These are phyloP conservation scores for Pelargonium australe DNA, from an alignment of 441 rosid genomes.

Conservation along the genomic window DNA sequence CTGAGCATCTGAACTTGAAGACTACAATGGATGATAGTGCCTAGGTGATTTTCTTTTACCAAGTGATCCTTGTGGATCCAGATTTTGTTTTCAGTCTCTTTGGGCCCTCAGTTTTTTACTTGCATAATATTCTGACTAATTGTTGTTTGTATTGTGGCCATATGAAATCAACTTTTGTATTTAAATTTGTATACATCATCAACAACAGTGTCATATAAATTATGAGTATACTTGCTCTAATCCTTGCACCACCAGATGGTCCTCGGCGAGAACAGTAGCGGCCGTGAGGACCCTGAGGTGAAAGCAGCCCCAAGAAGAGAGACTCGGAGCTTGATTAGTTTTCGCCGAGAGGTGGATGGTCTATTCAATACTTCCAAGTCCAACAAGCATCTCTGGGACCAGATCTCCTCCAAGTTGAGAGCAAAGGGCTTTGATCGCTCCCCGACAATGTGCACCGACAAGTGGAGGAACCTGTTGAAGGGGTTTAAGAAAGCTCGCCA, in stretches of 20 bases:
- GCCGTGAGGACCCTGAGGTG: conserved; percentile 65
- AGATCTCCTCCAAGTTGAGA: conserved; percentile 15
- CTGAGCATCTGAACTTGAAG: conserved; percentile 29
- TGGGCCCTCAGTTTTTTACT: no score
- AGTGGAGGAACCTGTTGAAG: conserved; percentile 26
- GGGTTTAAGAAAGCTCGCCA: conserved; percentile 20
- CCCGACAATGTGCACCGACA: conserved; percentile 21
- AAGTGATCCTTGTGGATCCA: background rate
- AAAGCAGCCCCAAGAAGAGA: conserved; percentile 36
- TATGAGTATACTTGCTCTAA: no score
- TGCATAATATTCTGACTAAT: no score
- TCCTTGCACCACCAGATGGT: conserved; percentile 37
- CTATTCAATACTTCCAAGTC: conserved; percentile 20
- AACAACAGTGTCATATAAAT: no score
- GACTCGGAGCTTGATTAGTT: conserved; percentile 10
- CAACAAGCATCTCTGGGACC: conserved; percentile 21
- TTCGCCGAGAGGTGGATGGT: conserved; percentile 16
- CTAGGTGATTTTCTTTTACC: conserved; percentile 3
- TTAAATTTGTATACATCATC: no score
- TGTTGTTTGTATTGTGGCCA: no score
- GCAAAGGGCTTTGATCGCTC: conserved; percentile 21
- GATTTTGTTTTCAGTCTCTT: background rate
- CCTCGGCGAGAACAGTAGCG: conserved; percentile 49
- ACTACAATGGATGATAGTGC: conserved; percentile 18
- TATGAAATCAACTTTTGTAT: no score